Evolutionary conservation across 1,284 basidiomycete species (phyloP), one percentile per base, ranked within the genome.

Genomic region (Phellopilus nigrolimitatus): DNA sequence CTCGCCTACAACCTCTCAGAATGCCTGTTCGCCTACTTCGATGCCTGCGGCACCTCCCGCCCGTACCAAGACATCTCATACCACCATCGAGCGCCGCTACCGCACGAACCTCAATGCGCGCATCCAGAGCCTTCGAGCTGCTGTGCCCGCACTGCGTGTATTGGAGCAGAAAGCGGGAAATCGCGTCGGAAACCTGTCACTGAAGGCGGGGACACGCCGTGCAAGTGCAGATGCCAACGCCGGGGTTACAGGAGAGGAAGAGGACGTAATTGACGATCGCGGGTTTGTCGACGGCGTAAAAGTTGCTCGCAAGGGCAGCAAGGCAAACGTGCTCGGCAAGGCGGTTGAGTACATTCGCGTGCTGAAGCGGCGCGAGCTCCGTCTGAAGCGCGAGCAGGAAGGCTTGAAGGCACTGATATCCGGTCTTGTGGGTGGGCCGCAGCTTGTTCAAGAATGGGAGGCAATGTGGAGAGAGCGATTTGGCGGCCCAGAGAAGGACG

Each of bases 21-120:
- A 47, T 27, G 55, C 68, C 55, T 40, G 64, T 44, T 49, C 68
- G 51, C 44, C 60, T 49, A 57, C 66, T 24, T 58, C 65, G 24
- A 47, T 59, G 9, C 57, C 62, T 21, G 60, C 61, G 21, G 57
- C 57, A 24, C 57, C 62, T 4, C 60, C 65, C 27, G 55, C 56
- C 17, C 79, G 86, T 2, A 80, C 85, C n/a, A 90, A 90, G 67
- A 90, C 88, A 0, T 90, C 88, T 54, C 91, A 95, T 65, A 95
- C 92, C 8, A 92, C 90, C 21, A 94, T 95, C 58, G 92, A 95
- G 67, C 80, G 92, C 12, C 78, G 92, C 27, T 91, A 94, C 62
- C 80, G 92, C 34, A 93, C 91, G 13, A 94, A 94, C 66, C 77
- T 95, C 53, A 95, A 95, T 62, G 88, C 90, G 9, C 83, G 91